Conservation (phyloP, 805 yeast genomes). For the Candida vaughaniae region DNA sequence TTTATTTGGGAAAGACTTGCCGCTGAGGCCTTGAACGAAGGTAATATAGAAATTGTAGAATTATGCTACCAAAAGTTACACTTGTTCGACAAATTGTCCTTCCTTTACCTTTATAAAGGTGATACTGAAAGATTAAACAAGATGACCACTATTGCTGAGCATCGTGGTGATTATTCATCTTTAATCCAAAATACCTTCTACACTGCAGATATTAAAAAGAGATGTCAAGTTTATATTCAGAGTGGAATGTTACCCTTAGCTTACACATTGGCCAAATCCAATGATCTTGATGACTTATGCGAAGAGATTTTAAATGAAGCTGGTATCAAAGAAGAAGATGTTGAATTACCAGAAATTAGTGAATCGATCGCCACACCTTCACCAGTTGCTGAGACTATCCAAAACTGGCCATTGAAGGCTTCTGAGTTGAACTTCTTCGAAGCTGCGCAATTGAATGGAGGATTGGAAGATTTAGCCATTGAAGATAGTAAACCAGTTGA, state of each 20-base stretch:
- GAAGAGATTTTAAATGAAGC: slow-evolving; percentile 67
- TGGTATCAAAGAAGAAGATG: slow-evolving; percentile 60
- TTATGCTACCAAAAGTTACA: slow-evolving; percentile 84
- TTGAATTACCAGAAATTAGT: slow-evolving; percentile 59
- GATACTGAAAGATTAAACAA: slow-evolving; percentile 69
- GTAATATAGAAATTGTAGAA: slow-evolving; percentile 83
- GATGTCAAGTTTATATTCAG: slow-evolving; percentile 70
- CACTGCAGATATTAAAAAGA: slow-evolving; percentile 68
- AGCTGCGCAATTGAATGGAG: slow-evolving; percentile 66
- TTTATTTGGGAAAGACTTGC: slow-evolving; percentile 81
- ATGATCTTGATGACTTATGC: slow-evolving; percentile 77
- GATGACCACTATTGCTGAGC: slow-evolving; percentile 88
- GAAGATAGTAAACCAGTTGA: slow-evolving; percentile 30
- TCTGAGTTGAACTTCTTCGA: slow-evolving; percentile 80
- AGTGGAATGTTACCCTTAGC: slow-evolving; percentile 88
- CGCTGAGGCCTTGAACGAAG: slow-evolving; percentile 84
- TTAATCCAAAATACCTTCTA: slow-evolving; percentile 81
- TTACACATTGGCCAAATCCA: slow-evolving; percentile 85
- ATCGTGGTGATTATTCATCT: slow-evolving; percentile 76
- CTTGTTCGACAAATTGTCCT: slow-evolving; percentile 84
- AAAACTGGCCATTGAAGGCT: slow-evolving; percentile 82
- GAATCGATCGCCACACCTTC: slow-evolving; percentile 44
- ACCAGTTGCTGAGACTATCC: slow-evolving; percentile 45
- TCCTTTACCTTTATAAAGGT: slow-evolving; percentile 84
- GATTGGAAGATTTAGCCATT: slow-evolving; percentile 61